Percentiles rank a stretch among this genome's conserved stretches.
Evolutionary conservation across 768 basidiomycete species (phyloP).

Genomic region (Melanogaster broomeanus): DNA sequence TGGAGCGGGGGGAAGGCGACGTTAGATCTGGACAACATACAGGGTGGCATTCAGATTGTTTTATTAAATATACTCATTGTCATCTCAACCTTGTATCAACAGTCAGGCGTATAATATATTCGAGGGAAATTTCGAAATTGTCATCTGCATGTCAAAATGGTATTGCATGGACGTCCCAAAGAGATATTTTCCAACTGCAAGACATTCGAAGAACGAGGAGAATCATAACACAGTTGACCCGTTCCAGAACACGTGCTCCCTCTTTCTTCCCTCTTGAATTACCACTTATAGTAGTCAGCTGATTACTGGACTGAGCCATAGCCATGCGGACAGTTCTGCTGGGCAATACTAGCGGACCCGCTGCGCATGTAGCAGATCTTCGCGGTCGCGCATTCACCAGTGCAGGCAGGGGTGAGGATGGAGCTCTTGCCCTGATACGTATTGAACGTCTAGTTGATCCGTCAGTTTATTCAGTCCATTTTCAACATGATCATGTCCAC

Average conservation of each 20-base stretch:
- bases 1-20: conserved; percentile 55
- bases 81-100: conserved; percentile 13
- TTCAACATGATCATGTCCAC: conserved; percentile 14
- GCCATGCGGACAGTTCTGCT: conserved; percentile 58
- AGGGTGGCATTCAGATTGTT: neutral
- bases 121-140: neutral
- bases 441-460: conserved; percentile 54
- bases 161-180: neutral
- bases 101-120: conserved; percentile 5
- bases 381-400: conserved; percentile 59
- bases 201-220: neutral
- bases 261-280: no score
- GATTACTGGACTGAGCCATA: conserved; percentile 64
- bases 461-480: conserved; percentile 2
- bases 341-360: conserved; percentile 63
- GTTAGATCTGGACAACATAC: conserved; percentile 18
- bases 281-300: no score
- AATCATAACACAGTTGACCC: no score
- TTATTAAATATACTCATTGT: conserved; percentile 2
- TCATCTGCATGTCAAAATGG: neutral
- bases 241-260: no score
- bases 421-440: conserved; percentile 74
- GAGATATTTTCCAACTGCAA: neutral
- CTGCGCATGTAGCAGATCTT: conserved; percentile 80
- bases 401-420: conserved; percentile 53